Percentiles rank a stretch among this genome's conserved stretches.
phyloP scores from a whole-genome alignment of 352 stramenopile genomes.

The Pythium pyrilobum region DNA sequence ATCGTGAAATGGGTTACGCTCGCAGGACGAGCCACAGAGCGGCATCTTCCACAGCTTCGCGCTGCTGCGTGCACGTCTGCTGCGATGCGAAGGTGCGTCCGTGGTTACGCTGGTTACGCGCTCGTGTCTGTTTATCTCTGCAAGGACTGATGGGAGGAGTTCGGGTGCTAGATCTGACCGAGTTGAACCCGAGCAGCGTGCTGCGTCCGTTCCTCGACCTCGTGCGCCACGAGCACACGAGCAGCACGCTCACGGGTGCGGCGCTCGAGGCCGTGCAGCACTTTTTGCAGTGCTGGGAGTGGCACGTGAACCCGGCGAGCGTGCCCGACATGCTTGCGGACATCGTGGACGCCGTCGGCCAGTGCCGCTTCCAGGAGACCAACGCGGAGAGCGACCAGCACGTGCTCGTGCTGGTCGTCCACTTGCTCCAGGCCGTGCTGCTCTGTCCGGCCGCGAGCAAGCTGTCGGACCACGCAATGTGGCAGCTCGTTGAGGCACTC shows the following conservation, averaged over 20 bases:
- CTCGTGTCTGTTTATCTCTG: too few relatives aligned
- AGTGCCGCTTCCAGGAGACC: constrained; percentile 95
- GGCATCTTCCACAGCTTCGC: constrained; percentile 61
- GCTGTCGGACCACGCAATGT: constrained; percentile 91
- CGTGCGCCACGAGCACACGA: constrained; percentile 90
- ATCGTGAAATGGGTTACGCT: background rate
- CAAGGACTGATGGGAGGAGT: too few relatives aligned
- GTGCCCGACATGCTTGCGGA: constrained; percentile 56
- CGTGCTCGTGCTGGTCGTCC: constrained; percentile 91
- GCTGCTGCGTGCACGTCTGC: constrained; percentile 48
- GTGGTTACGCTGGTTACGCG: too few relatives aligned
- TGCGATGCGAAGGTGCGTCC: constrained; percentile 55
- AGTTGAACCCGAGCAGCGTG: constrained; percentile 52
- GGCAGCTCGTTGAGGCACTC: constrained; percentile 94
- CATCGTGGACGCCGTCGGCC: constrained; percentile 89
- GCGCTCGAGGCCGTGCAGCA: constrained; percentile 94
- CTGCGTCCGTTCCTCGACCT: constrained; percentile 94
- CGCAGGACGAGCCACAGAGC: constrained; percentile 39
- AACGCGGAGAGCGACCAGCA: constrained; percentile 86
- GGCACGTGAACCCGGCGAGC: constrained; percentile 24
- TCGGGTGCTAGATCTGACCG: constrained; percentile 53
- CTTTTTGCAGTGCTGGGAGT: constrained; percentile 89
- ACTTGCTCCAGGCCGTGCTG: constrained; percentile 93
- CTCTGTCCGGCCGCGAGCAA: constrained; percentile 69
- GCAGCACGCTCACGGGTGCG: constrained; percentile 89